Evolutionary conservation across 257 asterid genomes (phyloP).

Genomic region (Solanum appendiculatum): DNA sequence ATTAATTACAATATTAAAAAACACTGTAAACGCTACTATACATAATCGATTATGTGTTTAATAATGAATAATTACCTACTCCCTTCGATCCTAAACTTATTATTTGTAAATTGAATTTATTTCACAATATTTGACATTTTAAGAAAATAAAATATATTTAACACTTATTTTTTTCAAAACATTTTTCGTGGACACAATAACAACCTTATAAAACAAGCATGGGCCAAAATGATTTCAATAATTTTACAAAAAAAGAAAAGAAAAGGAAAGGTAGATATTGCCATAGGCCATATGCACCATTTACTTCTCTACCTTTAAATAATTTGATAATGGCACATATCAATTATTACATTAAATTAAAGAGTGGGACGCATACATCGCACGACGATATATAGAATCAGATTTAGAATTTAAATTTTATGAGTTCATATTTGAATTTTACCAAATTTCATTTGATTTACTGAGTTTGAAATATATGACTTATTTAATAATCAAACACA

Average conservation of each 20-base stretch:
- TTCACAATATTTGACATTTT: background rate
- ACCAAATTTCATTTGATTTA: background rate
- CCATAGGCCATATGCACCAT: background rate
- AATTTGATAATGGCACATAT: background rate
- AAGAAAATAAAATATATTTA: background rate
- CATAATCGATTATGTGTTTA: background rate
- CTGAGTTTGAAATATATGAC: background rate
- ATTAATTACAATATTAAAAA: background rate
- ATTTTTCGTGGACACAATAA: background rate
- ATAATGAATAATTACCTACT: background rate
- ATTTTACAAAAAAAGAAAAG: background rate
- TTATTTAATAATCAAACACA: background rate
- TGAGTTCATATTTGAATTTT: background rate
- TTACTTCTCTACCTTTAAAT: background rate
- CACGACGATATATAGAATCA: rapidly evolving
- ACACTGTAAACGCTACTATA: background rate
- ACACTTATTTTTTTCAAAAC: background rate
- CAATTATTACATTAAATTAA: background rate
- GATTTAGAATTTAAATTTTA: background rate
- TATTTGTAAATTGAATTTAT: background rate
- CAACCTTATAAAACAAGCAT: background rate
- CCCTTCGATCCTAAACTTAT: background rate
- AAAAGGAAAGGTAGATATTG: background rate
- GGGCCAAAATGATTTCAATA: background rate
- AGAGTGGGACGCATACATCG: background rate